Conservation (phyloP, 164 flowering plant genomes). For the grape (Vitis vinifera) region ASM3070453v1 NC_081814.1:7560501-7561000, state of each 20-base stretch:
- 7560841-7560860: too few relatives aligned
- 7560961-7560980: too few relatives aligned
- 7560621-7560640: conserved; percentile 9
- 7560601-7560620: conserved; percentile 5
- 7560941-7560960: too few relatives aligned
- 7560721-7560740: background rate
- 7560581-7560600: conserved; percentile 55
- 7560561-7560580: conserved; percentile 84
- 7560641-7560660: conserved; percentile 5
- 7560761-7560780: conserved; percentile 2
- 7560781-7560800: conserved; percentile 9
- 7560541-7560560: conserved; percentile 82
- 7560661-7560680: conserved; percentile 7
- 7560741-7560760: background rate
- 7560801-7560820: background rate
- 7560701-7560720: conserved; percentile 6
- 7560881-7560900: too few relatives aligned
- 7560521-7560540: conserved; percentile 73
- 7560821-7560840: background rate
- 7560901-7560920: too few relatives aligned
- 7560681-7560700: conserved; percentile 1
- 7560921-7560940: too few relatives aligned
- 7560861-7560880: too few relatives aligned
- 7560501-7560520: conserved; percentile 91
- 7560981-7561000: too few relatives aligned